A percentile compares a stretch with the other conserved stretches of the same genome.
These are phyloP conservation scores for Aechmea fasciata DNA, from an alignment of 176 grass and related monocot genomes.

Conservation along the genomic window DNA sequence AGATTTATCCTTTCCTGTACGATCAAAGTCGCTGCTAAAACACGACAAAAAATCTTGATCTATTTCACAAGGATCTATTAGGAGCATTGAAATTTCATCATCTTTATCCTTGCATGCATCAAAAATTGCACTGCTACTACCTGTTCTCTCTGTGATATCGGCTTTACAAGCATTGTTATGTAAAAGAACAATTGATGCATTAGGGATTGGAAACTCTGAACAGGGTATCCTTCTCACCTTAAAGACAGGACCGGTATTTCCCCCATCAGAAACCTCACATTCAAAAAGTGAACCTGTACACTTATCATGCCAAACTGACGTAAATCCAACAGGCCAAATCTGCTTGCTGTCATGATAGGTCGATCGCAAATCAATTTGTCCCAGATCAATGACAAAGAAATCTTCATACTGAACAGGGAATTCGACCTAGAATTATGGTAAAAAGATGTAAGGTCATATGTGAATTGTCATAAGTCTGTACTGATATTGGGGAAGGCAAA, in stretches of 20 bases:
- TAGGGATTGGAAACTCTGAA: conserved; percentile 58
- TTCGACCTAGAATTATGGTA: conserved; percentile 47
- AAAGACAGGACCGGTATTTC: conserved; percentile 70
- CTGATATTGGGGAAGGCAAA: neutral
- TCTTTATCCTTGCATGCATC: conserved; percentile 43
- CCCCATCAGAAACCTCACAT: conserved; percentile 70
- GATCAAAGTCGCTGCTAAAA: conserved; percentile 31
- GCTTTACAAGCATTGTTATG: conserved; percentile 40
- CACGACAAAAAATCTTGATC: conserved; percentile 54
- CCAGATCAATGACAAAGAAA: conserved; percentile 76
- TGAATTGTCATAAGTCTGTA: conserved; percentile 2
- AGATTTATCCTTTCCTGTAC: conserved; percentile 22
- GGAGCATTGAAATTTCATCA: conserved; percentile 60
- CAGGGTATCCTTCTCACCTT: conserved; percentile 78
- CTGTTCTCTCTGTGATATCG: conserved; percentile 49
- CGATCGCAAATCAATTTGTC: conserved; percentile 63
- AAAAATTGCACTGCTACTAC: conserved; percentile 40
- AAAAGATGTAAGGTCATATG: conserved; percentile 22
- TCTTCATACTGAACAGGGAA: conserved; percentile 82
- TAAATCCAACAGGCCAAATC: conserved; percentile 92
- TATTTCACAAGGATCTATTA: conserved; percentile 37
- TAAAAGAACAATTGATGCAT: conserved; percentile 62
- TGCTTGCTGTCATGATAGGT: conserved; percentile 63
- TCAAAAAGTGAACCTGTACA: conserved; percentile 95
- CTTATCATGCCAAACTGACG: conserved; percentile 87